Evolutionary conservation across 2,329 filamentous ascomycete genomes (phyloP).

Genomic region (Aspergillus oerlinghausenensis): DNA sequence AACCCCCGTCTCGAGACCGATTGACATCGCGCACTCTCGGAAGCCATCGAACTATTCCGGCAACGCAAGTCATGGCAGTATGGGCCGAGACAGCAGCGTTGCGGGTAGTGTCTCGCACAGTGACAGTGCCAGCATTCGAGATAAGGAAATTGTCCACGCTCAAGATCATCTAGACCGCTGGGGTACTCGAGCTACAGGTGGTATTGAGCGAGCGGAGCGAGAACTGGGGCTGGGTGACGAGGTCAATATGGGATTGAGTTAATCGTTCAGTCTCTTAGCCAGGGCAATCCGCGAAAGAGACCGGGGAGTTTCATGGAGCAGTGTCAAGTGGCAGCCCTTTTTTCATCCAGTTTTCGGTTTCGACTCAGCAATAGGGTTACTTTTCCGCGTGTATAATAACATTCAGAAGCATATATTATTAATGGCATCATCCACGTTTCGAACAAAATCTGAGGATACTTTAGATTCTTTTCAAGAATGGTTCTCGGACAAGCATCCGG

Average conservation of each 20-base stretch:
- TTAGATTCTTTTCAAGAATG: neutral
- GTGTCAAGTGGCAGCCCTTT: neutral
- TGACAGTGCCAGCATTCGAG: slow-evolving; percentile 31
- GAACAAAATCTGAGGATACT: no score
- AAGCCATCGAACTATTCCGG: slow-evolving; percentile 23
- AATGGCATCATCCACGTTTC: neutral
- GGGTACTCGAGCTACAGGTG: slow-evolving; percentile 51
- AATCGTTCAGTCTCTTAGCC: slow-evolving; percentile 14
- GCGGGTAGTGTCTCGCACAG: slow-evolving; percentile 25
- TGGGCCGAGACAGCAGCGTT: slow-evolving; percentile 16
- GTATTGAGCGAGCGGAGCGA: slow-evolving; percentile 46
- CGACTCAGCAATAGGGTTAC: neutral
- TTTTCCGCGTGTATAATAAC: neutral
- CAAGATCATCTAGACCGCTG: slow-evolving; percentile 49
- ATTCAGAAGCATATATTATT: neutral
- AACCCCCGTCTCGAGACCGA: slow-evolving; percentile 23
- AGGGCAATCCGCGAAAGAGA: neutral
- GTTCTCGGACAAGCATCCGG: neutral
- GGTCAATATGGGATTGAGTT: slow-evolving; percentile 77
- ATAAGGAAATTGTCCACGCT: slow-evolving; percentile 35
- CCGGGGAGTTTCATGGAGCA: neutral
- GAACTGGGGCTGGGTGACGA: slow-evolving; percentile 81
- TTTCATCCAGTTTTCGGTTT: neutral
- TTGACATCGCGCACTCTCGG: slow-evolving; percentile 27
- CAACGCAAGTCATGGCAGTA: slow-evolving; percentile 15